phyloP scores from a whole-genome alignment of 805 yeast species.

The Lipomyces spencermartinsiae region DNA sequence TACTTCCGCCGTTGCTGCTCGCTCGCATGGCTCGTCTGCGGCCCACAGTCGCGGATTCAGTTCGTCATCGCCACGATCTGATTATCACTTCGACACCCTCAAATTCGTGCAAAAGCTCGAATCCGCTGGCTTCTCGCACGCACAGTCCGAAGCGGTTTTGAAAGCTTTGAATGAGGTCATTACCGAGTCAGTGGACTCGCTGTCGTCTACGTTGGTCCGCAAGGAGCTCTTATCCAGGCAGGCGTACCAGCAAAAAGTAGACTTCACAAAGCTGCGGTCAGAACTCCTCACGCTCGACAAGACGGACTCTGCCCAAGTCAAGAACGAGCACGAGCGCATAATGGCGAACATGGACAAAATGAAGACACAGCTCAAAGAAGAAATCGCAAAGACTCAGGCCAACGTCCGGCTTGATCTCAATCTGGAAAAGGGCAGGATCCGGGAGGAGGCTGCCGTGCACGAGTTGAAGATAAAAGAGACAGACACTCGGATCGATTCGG shows the following conservation, averaged over 20 bases:
- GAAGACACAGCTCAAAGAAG: slow-evolving; percentile 84
- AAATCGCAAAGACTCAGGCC: slow-evolving; percentile 86
- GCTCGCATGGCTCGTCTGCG: not conserved
- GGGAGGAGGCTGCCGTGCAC: slow-evolving; percentile 92
- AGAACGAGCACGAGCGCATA: slow-evolving; percentile 85
- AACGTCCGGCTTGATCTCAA: slow-evolving; percentile 89
- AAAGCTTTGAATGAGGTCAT: slow-evolving; percentile 74
- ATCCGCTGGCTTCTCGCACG: slow-evolving; percentile 70
- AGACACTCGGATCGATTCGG: slow-evolving; percentile 93
- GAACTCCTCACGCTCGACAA: slow-evolving; percentile 88
- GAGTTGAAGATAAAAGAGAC: slow-evolving; percentile 94
- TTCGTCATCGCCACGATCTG: not conserved
- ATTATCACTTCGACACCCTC: slow-evolving; percentile 72
- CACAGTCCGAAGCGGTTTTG: slow-evolving; percentile 83
- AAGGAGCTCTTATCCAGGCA: slow-evolving; percentile 81
- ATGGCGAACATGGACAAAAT: slow-evolving; percentile 84
- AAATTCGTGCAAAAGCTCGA: slow-evolving; percentile 70
- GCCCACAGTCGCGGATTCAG: not conserved
- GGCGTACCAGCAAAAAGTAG: slow-evolving; percentile 95
- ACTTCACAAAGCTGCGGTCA: slow-evolving; percentile 91
- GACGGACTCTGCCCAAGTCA: slow-evolving; percentile 79
- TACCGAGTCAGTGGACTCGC: slow-evolving; percentile 77
- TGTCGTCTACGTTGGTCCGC: slow-evolving; percentile 79
- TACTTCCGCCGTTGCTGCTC: not conserved
- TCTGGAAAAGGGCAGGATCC: slow-evolving; percentile 91